Evolutionary conservation across 345 rosid genomes (phyloP).

Genomic region (Arabis hirsuta): DNA sequence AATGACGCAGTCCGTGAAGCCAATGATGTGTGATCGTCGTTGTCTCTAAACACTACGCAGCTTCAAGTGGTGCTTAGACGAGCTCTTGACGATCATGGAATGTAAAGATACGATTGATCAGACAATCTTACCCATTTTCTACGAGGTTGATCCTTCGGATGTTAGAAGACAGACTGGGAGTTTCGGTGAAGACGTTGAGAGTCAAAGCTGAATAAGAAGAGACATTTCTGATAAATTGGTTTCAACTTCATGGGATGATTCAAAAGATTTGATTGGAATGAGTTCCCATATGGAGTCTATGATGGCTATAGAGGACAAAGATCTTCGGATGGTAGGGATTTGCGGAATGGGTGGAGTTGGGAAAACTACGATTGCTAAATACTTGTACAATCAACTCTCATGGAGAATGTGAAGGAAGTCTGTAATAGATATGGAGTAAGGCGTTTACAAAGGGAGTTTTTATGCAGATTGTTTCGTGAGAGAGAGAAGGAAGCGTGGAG

Average conservation of each 20-base stretch:
- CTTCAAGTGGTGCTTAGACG: constrained; percentile 47
- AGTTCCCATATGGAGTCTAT: constrained; percentile 39
- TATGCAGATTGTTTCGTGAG: constrained; percentile 38
- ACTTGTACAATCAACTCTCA: constrained; percentile 33
- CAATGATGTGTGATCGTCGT: too few relatives aligned
- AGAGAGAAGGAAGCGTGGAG: constrained; percentile 32
- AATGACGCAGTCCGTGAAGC: too few relatives aligned
- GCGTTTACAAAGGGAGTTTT: constrained; percentile 34
- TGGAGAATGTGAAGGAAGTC: constrained; percentile 40
- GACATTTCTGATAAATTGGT: constrained; percentile 35
- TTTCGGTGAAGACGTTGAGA: constrained; percentile 22
- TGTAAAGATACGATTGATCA: constrained; percentile 22
- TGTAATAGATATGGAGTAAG: constrained; percentile 29
- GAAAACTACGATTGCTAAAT: constrained; percentile 39
- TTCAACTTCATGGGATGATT: constrained; percentile 3
- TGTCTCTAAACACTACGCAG: constrained; percentile 40
- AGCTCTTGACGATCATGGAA: constrained; percentile 41
- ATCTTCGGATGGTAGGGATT: constrained; percentile 44
- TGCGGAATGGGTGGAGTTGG: constrained; percentile 51
- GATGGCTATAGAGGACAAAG: constrained; percentile 21
- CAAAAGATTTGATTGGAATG: constrained; percentile 38
- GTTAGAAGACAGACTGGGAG: constrained; percentile 31
- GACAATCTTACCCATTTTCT: constrained; percentile 34
- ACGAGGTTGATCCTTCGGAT: constrained; percentile 39
- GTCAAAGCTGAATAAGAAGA: constrained; percentile 35